Base-by-base conservation (phyloP, 148 eudicot species). In the Rhododendron simsii region DNA sequence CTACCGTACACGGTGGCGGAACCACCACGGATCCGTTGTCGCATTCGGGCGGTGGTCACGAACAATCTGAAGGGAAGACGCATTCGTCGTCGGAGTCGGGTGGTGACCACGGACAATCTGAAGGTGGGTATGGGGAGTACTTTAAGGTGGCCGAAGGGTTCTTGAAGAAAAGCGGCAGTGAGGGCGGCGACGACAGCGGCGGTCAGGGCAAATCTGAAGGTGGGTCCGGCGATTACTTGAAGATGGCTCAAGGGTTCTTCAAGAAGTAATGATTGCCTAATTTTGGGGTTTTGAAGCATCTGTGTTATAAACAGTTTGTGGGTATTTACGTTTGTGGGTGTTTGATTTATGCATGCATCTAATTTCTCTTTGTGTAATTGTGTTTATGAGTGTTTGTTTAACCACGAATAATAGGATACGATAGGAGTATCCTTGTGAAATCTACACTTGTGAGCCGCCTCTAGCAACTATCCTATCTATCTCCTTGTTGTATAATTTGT, bases 171-270 rank as follows among this genome's bases (percentile, higher is more conserved):
- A 30, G 75, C 6, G 18, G 75, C 14, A 35, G 71, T 33, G 3
- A 30, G 12, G 69, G 69, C 10, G 69, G 67, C 23, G 30, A 28
- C 1, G 71, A 18, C n/a, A 11, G 11, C 23, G 69, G 71, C 4
- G 71, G 30, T 10, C 59, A 55, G 7, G 81, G 75, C 2, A 13
- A 45, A 21, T 14, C 65, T 51, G 87, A 57, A 65, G 88, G 92
- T 74, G 89, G 87, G 1, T 78, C 50, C 45, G 90, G 88, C 0
- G 92, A 87, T 28, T 74, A 87, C 73, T 37, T 92, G 78, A 90
- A 86, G 73, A 88, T 85, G 91, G 93, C 92, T 80, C 83, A 90
- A 82, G 90, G 91, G 26, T 86, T 92, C 81, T 90, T 93, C 33
- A 88, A 88, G 57, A 81, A 88, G 61, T 45, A 85, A n/a, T 71